Conservation (phyloP, 2,329 filamentous ascomycete species). For the Penicillium sp. region DNA sequence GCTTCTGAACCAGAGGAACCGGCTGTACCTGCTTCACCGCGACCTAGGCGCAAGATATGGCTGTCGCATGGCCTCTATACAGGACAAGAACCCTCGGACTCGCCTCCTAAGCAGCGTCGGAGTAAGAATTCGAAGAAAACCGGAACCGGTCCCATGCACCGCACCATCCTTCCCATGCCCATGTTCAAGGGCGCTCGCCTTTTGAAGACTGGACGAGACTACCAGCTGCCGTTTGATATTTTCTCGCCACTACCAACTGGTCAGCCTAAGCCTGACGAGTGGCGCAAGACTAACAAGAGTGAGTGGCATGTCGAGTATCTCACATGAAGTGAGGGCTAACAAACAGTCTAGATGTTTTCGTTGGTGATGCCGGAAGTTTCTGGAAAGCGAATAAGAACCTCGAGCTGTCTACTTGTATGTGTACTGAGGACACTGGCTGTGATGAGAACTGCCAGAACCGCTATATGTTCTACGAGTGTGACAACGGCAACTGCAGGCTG, state of each 20-base stretch:
- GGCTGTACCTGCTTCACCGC: conserved; percentile 20
- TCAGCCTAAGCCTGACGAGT: conserved; percentile 89
- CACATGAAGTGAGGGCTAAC: conserved; percentile 31
- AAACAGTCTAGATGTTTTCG: conserved; percentile 71
- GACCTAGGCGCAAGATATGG: conserved; percentile 67
- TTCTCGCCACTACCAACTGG: conserved; percentile 83
- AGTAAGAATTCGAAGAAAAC: conserved; percentile 42
- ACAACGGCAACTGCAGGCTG: conserved; percentile 81
- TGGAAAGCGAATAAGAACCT: conserved; percentile 79
- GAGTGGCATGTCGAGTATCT: conserved; percentile 40
- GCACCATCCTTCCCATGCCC: conserved; percentile 65
- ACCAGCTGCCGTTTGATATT: conserved; percentile 84
- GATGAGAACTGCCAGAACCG: conserved; percentile 89
- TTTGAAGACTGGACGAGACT: conserved; percentile 72
- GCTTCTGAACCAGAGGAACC: conserved; percentile 23
- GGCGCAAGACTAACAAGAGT: conserved; percentile 91
- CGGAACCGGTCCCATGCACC: conserved; percentile 30
- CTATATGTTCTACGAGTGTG: conserved; percentile 97
- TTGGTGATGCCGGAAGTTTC: conserved; percentile 74
- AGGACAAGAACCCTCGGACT: conserved; percentile 64
- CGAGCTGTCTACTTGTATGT: conserved; percentile 76
- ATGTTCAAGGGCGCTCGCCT: conserved; percentile 74
- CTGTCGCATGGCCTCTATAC: conserved; percentile 80
- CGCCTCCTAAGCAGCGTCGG: conserved; percentile 51
- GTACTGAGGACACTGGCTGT: conserved; percentile 74